Percentiles rank a stretch among this genome's conserved stretches.
Evolutionary conservation across 2,329 filamentous ascomycete genomes (phyloP).

Genomic region (Fusarium dlaminii): DNA sequence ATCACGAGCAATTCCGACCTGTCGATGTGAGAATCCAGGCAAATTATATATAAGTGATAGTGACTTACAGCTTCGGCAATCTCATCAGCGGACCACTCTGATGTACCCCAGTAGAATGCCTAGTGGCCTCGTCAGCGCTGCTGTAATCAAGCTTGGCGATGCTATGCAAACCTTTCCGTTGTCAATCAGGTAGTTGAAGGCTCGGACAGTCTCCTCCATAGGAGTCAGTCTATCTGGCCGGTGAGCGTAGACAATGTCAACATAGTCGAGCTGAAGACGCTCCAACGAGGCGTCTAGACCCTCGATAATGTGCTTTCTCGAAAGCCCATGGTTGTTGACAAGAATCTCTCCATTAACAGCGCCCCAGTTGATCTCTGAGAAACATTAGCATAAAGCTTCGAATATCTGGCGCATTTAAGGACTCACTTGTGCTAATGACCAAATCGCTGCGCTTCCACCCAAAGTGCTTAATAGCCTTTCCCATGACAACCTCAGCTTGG

Average conservation of each 20-base stretch:
- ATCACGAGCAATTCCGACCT: conserved; percentile 65
- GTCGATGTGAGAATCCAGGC: neutral
- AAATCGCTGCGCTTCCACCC: conserved; percentile 70
- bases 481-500: conserved; percentile 71
- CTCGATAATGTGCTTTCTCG: conserved; percentile 70
- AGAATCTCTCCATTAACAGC: conserved; percentile 67
- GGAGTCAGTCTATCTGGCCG: conserved; percentile 73
- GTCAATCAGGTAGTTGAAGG: conserved; percentile 76
- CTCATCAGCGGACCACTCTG: conserved; percentile 75
- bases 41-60: neutral
- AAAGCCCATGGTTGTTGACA: conserved; percentile 73
- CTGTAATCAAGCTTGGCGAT: too few species aligned
- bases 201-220: conserved; percentile 76
- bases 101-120: conserved; percentile 71
- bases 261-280: conserved; percentile 67
- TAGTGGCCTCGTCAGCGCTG: neutral
- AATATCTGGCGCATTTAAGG: accelerated
- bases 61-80: conserved; percentile 64
- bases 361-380: conserved; percentile 70
- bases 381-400: neutral
- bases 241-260: conserved; percentile 77
- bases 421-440: conserved; percentile 65
- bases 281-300: conserved; percentile 66
- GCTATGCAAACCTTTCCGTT: conserved; percentile 59
- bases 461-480: conserved; percentile 67